Percentiles rank a stretch among this genome's conserved stretches.
phyloP scores from a whole-genome alignment of 306 rosid genomes.

The Sindora glabra region DNA sequence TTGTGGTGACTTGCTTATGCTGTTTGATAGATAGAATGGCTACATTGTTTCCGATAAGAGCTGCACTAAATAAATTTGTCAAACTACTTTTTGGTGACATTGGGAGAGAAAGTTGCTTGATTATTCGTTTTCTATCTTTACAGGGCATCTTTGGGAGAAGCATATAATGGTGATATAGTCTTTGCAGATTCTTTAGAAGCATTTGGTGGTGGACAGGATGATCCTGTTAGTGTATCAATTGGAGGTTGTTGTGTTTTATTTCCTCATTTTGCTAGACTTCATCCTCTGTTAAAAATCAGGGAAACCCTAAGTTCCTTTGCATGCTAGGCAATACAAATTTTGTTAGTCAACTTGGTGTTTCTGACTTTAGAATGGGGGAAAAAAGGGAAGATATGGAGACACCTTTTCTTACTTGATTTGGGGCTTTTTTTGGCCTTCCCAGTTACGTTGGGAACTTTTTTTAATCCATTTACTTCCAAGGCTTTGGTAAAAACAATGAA shows the following conservation, averaged over 20 bases:
- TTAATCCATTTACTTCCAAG: too few relatives aligned
- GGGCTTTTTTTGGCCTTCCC: too few relatives aligned
- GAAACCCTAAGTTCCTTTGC: too few relatives aligned
- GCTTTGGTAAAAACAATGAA: too few relatives aligned
- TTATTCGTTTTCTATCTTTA: slow-evolving; percentile 20
- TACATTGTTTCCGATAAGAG: background rate
- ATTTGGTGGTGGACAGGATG: slow-evolving; percentile 89
- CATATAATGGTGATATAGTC: slow-evolving; percentile 60
- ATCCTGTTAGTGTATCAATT: slow-evolving; percentile 85
- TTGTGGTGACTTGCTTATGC: background rate
- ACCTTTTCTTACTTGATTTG: background rate
- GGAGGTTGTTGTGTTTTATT: slow-evolving; percentile 67
- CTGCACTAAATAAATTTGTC: slow-evolving; percentile 6
- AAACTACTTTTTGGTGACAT: slow-evolving; percentile 10
- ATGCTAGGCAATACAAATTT: background rate
- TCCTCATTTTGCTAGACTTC: slow-evolving; percentile 15
- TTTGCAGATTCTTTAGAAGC: slow-evolving; percentile 82
- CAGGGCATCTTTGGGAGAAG: slow-evolving; percentile 87
- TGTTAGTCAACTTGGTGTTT: background rate
- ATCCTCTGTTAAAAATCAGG: too few relatives aligned
- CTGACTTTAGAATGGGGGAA: background rate
- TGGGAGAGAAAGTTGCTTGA: slow-evolving; percentile 13
- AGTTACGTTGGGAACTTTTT: too few relatives aligned
- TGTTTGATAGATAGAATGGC: background rate
- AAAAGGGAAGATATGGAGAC: background rate